Base-by-base conservation (phyloP, 73 alveolate species). In the Diophrys appendiculata region DNA sequence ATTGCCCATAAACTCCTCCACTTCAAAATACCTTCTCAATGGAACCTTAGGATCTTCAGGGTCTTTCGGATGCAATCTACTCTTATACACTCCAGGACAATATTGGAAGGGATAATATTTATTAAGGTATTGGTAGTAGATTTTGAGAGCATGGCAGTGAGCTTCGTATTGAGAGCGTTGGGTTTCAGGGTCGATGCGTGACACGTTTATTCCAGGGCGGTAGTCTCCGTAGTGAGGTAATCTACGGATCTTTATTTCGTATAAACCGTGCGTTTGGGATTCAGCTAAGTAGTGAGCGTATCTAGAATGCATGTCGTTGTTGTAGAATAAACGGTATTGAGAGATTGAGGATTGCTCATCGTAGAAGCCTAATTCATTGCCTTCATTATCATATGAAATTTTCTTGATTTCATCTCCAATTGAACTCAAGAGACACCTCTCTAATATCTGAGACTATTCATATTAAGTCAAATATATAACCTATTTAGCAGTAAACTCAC, bases 1-100 rank as follows among this genome's bases (percentile, higher is more conserved):
- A 23, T 64, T 56, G 2, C 90, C 90, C 84, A 73, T 73, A 29
- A 71, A 73, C 53, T 82, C 90, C 54, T 82, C 90, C 18, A 69
- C 81, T 73, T 82, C 90, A 74, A 29, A 74, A 1, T 54, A 65
- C 54, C 90, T 72, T 33, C 73, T 69, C 1, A 82, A n/a, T 55
- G 32, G 54, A 8, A 2, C 43, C 30, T 60, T 32, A 1, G 75
- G 52, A 22, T 24, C 34, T 28, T 60, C 56, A 1, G 75, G 52
- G 25, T 24, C 34, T 2, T 65, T 23, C 1, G 90, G 85, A 71
- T 73, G 29, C 73, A 65, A 52, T 54, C 65, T 82, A 68, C 55
- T 73, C 35, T 81, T 54, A 65, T 82, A 31, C 54, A 82, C 25
- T 77, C 83, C 28, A 82, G 90, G 65, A 73, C 60, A 14, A 73